phyloP scores from a whole-genome alignment of 805 yeast species.

The Pichia insulana region DNA sequence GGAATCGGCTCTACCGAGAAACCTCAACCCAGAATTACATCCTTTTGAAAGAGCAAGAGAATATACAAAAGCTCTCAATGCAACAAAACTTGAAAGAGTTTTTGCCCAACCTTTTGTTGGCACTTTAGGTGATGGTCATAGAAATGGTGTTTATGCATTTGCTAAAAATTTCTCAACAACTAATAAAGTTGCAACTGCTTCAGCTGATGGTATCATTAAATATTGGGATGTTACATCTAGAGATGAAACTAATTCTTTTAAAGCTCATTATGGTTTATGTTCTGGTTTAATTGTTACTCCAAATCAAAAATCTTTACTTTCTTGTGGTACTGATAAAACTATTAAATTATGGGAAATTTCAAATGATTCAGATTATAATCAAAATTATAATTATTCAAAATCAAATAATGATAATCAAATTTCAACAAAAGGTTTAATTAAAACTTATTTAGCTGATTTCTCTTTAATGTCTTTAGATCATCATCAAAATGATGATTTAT shows the following conservation, averaged over 20 bases:
- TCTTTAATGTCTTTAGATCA: slow-evolving; percentile 83
- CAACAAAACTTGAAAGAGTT: slow-evolving; percentile 91
- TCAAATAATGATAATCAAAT: slow-evolving; percentile 19
- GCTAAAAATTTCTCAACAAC: slow-evolving; percentile 69
- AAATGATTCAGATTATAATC: slow-evolving; percentile 27
- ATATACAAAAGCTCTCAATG: slow-evolving; percentile 87
- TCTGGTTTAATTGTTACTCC: slow-evolving; percentile 78
- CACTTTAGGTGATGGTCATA: slow-evolving; percentile 88
- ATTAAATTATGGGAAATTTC: slow-evolving; percentile 83
- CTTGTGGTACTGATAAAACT: slow-evolving; percentile 88
- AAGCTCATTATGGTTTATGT: slow-evolving; percentile 87
- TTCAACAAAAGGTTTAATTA: slow-evolving; percentile 47
- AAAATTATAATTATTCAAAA: slow-evolving; percentile 11
- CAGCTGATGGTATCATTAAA: slow-evolving; percentile 92
- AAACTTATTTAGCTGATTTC: slow-evolving; percentile 76
- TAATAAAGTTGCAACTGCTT: slow-evolving; percentile 78
- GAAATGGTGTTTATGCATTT: slow-evolving; percentile 85
- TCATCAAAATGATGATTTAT: slow-evolving; percentile 60
- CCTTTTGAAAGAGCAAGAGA: slow-evolving; percentile 97
- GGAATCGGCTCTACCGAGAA: slow-evolving; percentile 78
- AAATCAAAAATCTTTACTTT: slow-evolving; percentile 37
- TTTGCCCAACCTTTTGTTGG: slow-evolving; percentile 97
- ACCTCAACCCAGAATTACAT: slow-evolving; percentile 87
- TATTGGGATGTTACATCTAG: slow-evolving; percentile 86
- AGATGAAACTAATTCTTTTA: slow-evolving; percentile 64